Conservation (phyloP, 177 flowering plant species). For the Tripterygium wilfordii region DNA sequence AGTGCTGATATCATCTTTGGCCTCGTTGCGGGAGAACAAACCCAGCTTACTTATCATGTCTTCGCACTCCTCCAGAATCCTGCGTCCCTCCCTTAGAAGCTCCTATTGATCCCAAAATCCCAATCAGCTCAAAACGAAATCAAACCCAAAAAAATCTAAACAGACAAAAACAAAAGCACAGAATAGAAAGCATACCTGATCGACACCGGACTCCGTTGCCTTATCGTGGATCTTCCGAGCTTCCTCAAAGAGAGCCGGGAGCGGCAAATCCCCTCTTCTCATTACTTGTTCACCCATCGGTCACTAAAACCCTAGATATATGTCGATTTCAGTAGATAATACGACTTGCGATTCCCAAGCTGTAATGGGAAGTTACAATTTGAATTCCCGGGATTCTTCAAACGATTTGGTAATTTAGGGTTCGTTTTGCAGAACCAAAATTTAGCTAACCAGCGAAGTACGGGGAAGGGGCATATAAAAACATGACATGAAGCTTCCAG, state of each 20-base stretch:
- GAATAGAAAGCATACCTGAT: constrained; percentile 45
- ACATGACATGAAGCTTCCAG: too few species aligned
- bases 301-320: neutral
- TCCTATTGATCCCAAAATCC: constrained; percentile 32
- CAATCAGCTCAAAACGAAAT: neutral
- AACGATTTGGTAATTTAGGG: too few species aligned
- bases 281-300: constrained; percentile 43
- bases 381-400: neutral
- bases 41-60: constrained; percentile 86
- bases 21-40: constrained; percentile 80
- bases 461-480: too few species aligned
- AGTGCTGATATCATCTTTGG: constrained; percentile 93
- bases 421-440: too few species aligned
- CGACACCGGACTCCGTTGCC: constrained; percentile 52
- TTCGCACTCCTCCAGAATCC: constrained; percentile 61
- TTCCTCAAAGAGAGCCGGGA: constrained; percentile 73
- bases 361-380: neutral
- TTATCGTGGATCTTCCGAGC: constrained; percentile 58
- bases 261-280: constrained; percentile 61
- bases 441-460: too few species aligned
- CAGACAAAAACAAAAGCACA: neutral
- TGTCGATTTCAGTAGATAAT: neutral
- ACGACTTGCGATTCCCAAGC: neutral
- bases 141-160: neutral
- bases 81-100: constrained; percentile 52